Evolutionary conservation across 257 asterid genomes (phyloP).

Genomic region (Lithospermum erythrorhizon): DNA sequence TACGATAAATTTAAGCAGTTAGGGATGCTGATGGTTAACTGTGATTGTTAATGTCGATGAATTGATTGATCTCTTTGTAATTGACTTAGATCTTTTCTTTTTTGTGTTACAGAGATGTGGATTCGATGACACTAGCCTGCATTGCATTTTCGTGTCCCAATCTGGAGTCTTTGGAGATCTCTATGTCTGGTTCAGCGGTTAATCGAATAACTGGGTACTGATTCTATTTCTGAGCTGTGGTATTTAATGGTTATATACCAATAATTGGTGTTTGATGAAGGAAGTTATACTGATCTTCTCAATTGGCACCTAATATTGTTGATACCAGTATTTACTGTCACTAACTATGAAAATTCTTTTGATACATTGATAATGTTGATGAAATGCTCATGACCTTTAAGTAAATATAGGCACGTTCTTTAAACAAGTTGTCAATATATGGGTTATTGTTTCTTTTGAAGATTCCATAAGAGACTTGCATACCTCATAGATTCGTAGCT

Average conservation of each 20-base stretch:
- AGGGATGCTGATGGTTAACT: background rate
- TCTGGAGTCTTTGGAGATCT: slow-evolving; percentile 71
- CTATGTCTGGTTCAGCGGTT: slow-evolving; percentile 38
- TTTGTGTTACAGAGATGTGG: slow-evolving; percentile 66
- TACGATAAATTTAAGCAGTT: slow-evolving; percentile 5
- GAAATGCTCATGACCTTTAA: no score
- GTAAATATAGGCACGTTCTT: no score
- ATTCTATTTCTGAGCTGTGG: background rate
- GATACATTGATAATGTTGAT: no score
- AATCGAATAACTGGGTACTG: slow-evolving; percentile 84
- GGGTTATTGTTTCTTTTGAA: no score
- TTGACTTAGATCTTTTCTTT: slow-evolving; percentile 11
- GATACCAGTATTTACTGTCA: background rate
- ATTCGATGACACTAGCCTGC: slow-evolving; percentile 86
- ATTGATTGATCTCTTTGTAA: slow-evolving; percentile 4
- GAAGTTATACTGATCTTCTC: background rate
- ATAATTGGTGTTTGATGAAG: background rate
- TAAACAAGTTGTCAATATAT: no score
- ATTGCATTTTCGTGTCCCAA: slow-evolving; percentile 88
- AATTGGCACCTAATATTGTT: background rate
- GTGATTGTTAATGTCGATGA: background rate
- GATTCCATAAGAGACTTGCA: no score
- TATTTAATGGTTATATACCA: background rate
- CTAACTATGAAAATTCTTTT: background rate
- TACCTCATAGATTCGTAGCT: no score